Conservation (phyloP, 2,329 filamentous ascomycete genomes). For the Fusarium robinianum region DNA sequence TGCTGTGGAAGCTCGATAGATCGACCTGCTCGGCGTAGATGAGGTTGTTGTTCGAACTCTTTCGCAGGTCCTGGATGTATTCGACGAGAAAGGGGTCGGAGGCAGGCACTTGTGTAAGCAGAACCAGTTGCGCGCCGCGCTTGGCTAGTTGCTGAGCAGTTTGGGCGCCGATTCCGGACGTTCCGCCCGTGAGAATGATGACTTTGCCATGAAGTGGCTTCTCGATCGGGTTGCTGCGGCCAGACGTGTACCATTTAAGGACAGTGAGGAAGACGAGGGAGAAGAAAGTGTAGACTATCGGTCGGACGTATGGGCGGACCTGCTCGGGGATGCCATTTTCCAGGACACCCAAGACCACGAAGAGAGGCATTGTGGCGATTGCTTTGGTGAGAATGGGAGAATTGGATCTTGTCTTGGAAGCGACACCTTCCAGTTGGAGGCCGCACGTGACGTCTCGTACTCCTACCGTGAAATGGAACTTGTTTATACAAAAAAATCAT, state of each 20-base stretch:
- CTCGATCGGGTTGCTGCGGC: constrained; percentile 74
- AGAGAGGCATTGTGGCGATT: constrained; percentile 54
- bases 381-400: background rate
- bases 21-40: constrained; percentile 97
- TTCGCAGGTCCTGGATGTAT: constrained; percentile 86
- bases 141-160: constrained; percentile 74
- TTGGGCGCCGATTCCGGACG: constrained; percentile 85
- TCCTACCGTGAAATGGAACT: too few relatives aligned
- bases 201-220: constrained; percentile 92
- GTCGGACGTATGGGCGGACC: constrained; percentile 51
- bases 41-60: constrained; percentile 76
- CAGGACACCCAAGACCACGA: constrained; percentile 53
- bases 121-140: constrained; percentile 86
- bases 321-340: constrained; percentile 55
- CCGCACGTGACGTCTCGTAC: constrained; percentile 22
- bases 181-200: constrained; percentile 91
- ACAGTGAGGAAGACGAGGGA: constrained; percentile 47
- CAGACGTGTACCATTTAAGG: constrained; percentile 77
- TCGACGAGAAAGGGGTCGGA: constrained; percentile 89
- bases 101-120: constrained; percentile 81
- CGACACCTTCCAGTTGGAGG: constrained; percentile 8
- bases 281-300: constrained; percentile 46
- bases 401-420: too few relatives aligned
- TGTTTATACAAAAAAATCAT: too few relatives aligned
- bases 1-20: constrained; percentile 82